Conservation (phyloP, 2,329 filamentous ascomycete genomes). For the Chaetothyriales sp. region DNA sequence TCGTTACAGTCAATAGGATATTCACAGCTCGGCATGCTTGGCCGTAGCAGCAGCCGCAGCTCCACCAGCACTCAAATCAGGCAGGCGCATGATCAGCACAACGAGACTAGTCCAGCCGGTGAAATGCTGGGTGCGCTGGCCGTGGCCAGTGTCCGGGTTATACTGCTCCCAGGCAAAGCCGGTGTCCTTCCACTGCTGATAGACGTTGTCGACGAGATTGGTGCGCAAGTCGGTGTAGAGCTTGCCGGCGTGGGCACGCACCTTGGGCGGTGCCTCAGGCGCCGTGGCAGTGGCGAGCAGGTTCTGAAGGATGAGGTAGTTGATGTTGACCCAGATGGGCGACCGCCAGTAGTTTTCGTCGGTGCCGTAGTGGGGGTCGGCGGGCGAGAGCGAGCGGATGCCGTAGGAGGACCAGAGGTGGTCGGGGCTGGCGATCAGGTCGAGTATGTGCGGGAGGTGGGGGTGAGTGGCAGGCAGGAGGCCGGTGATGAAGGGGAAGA, state of each 20-base stretch:
- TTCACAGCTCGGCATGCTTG: constrained; percentile 11
- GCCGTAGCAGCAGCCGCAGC: not conserved
- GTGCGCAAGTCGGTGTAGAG: constrained; percentile 65
- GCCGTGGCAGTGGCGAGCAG: constrained; percentile 51
- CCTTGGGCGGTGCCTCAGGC: constrained; percentile 7
- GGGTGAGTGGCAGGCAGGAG: constrained; percentile 61
- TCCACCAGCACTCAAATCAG: constrained; percentile 41
- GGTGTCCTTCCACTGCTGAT: constrained; percentile 73
- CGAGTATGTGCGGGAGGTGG: constrained; percentile 59
- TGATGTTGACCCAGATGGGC: constrained; percentile 91
- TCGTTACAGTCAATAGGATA: not conserved
- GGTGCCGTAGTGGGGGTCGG: constrained; percentile 70
- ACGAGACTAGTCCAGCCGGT: constrained; percentile 98
- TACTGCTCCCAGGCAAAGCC: constrained; percentile 99
- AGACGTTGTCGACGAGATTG: constrained; percentile 83
- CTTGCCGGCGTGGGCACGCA: constrained; percentile 43
- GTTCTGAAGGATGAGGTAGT: constrained; percentile 71
- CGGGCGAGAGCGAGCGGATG: constrained; percentile 77
- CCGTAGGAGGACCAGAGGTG: constrained; percentile 85
- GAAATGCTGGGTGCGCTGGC: constrained; percentile 95
- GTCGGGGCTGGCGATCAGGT: constrained; percentile 64
- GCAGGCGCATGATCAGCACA: constrained; percentile 73
- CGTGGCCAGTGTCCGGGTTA: constrained; percentile 77
- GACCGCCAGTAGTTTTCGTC: constrained; percentile 96
- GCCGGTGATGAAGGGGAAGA: constrained; percentile 84